Percentiles rank a stretch among this genome's conserved stretches.
These are phyloP conservation scores for Picochlorum costavermella DNA, from an alignment of 139 green algal species.

Conservation along the genomic window DNA sequence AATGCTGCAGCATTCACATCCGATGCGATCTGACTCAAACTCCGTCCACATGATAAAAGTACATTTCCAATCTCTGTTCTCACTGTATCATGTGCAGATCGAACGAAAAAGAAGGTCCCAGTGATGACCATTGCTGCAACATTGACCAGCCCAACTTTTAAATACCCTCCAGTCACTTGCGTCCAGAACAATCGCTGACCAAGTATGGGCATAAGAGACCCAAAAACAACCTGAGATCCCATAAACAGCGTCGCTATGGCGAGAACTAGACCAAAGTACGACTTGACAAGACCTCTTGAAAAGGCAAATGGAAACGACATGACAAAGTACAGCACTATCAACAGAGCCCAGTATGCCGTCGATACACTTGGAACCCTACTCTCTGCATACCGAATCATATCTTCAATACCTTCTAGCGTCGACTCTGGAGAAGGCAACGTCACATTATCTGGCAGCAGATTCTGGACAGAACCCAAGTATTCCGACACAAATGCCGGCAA, in stretches of 20 bases:
- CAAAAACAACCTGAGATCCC: constrained; percentile 14
- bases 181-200: constrained; percentile 12
- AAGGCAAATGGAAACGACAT: neutral
- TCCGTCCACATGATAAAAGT: neutral
- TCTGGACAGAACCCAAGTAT: neutral
- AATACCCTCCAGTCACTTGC: constrained; percentile 11
- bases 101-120: neutral
- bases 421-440: neutral
- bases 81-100: constrained; percentile 13
- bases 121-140: constrained; percentile 9
- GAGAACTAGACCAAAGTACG: constrained; percentile 5
- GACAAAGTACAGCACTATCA: constrained; percentile 13
- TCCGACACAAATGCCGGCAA: neutral
- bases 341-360: constrained; percentile 2
- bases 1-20: neutral
- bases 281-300: neutral
- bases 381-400: neutral
- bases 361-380: neutral
- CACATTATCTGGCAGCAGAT: too few species aligned
- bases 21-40: neutral
- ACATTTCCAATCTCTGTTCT: constrained; percentile 5
- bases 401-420: neutral
- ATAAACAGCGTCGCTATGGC: constrained; percentile 16
- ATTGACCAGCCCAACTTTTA: constrained; percentile 15
- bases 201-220: constrained; percentile 7